phyloP scores from a whole-genome alignment of 1,139 yeast genomes.

The Ashbya aceris region DNA sequence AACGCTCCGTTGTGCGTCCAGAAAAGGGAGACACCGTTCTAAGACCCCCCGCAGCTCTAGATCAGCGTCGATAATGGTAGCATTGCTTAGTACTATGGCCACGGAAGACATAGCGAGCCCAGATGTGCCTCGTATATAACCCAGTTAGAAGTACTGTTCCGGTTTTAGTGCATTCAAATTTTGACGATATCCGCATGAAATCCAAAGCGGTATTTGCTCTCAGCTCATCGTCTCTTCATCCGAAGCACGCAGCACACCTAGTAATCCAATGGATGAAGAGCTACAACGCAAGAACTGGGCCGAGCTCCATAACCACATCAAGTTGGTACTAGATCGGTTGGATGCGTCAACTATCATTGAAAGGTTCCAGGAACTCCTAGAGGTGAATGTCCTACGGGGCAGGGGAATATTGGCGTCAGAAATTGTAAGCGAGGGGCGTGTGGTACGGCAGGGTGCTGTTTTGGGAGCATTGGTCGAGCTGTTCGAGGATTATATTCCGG shows the following conservation, averaged over 20 bases:
- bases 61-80: constrained; percentile 14
- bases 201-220: too few relatives aligned
- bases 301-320: constrained; percentile 7
- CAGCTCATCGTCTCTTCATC: too few relatives aligned
- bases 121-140: too few relatives aligned
- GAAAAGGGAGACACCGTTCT: constrained; percentile 3
- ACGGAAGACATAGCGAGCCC: constrained; percentile 11
- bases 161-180: too few relatives aligned
- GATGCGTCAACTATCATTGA: constrained; percentile 8
- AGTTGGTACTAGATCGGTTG: constrained; percentile 7
- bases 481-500: constrained; percentile 60
- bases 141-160: too few relatives aligned
- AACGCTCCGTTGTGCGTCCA: constrained; percentile 1
- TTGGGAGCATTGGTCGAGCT: constrained; percentile 53
- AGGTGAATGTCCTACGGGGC: constrained; percentile 14
- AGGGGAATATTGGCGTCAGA: constrained; percentile 10
- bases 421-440: constrained; percentile 9
- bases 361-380: constrained; percentile 9
- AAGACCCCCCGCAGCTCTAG: constrained; percentile 1
- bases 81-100: constrained; percentile 31
- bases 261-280: constrained; percentile 11
- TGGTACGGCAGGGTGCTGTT: constrained; percentile 25
- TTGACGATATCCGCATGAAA: too few relatives aligned
- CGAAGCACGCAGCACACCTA: too few relatives aligned
- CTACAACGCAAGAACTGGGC: constrained; percentile 7